These are phyloP conservation scores for Coniochaeta sp. DNA, from an alignment of 2,329 filamentous ascomycete species.

Conservation along the genomic window DNA sequence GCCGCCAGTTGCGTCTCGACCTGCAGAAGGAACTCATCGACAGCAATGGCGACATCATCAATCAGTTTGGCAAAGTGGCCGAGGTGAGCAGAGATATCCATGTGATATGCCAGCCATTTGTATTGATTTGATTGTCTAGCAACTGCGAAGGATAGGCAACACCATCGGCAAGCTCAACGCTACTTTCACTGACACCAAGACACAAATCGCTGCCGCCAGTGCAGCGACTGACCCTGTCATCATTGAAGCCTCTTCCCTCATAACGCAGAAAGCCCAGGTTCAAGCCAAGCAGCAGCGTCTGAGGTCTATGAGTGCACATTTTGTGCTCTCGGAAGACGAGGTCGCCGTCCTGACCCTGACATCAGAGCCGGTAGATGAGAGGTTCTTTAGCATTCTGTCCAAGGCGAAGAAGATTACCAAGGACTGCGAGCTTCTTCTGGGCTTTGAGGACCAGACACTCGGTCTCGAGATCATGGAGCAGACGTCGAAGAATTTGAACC, in stretches of 20 bases:
- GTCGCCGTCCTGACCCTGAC: constrained; percentile 66
- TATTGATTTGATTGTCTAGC: constrained; percentile 37
- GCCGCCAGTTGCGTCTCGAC: constrained; percentile 72
- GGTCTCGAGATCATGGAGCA: constrained; percentile 89
- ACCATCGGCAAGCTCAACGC: constrained; percentile 73
- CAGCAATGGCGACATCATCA: constrained; percentile 82
- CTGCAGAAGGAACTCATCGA: constrained; percentile 89
- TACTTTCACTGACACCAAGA: constrained; percentile 73
- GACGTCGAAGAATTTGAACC: constrained; percentile 77
- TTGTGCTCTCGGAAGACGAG: constrained; percentile 78
- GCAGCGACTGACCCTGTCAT: constrained; percentile 67
- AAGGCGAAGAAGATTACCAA: constrained; percentile 81
- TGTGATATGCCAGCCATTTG: background rate
- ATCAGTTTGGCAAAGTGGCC: constrained; percentile 82
- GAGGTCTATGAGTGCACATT: constrained; percentile 71
- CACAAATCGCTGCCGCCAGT: constrained; percentile 68
- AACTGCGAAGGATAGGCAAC: constrained; percentile 76
- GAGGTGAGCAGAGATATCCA: constrained; percentile 51
- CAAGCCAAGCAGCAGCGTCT: constrained; percentile 77
- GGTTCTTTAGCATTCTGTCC: constrained; percentile 70
- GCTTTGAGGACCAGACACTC: constrained; percentile 80
- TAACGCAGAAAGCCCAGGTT: constrained; percentile 64
- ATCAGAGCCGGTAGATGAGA: constrained; percentile 75
- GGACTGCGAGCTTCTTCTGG: constrained; percentile 83
- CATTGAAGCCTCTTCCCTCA: constrained; percentile 66